Evolutionary conservation across 345 rosid species (phyloP).

Genomic region (Pistacia atlantica): DNA sequence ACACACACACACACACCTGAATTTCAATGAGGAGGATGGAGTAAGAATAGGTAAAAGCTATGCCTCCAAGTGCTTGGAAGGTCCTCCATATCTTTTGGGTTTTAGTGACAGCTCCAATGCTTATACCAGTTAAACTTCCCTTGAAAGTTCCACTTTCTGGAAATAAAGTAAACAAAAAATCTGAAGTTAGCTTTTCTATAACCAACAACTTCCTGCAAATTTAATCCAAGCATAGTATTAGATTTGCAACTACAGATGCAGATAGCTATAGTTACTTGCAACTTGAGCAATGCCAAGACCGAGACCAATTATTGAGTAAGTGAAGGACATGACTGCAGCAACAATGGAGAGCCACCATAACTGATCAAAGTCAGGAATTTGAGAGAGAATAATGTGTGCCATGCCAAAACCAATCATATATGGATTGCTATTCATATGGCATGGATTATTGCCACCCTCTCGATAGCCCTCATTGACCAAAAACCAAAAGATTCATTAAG

Average conservation of each 20-base stretch:
- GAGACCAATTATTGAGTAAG: conserved; percentile 86
- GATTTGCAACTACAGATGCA: neutral
- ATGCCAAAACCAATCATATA: conserved; percentile 77
- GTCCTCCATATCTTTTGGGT: conserved; percentile 81
- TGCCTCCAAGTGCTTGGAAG: conserved; percentile 90
- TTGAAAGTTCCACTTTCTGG: conserved; percentile 48
- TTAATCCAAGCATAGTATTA: neutral
- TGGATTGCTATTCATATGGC: conserved; percentile 54
- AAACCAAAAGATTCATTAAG: conserved; percentile 6
- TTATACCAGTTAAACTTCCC: conserved; percentile 83
- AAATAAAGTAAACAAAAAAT: neutral
- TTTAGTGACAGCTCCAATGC: conserved; percentile 50
- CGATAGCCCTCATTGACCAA: conserved; percentile 58
- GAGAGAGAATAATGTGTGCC: conserved; percentile 58
- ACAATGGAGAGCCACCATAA: conserved; percentile 91
- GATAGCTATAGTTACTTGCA: conserved; percentile 29
- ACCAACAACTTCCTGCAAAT: neutral
- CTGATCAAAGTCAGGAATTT: conserved; percentile 84
- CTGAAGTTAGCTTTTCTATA: neutral
- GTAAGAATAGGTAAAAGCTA: conserved; percentile 92
- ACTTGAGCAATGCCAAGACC: conserved; percentile 83
- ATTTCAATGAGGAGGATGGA: conserved; percentile 85
- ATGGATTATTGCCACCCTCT: conserved; percentile 46
- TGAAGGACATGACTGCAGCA: conserved; percentile 95
- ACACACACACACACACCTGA: conserved; percentile 62